phyloP scores from a whole-genome alignment of 352 stramenopile species.

The Thalassiosira mediterranea region DNA sequence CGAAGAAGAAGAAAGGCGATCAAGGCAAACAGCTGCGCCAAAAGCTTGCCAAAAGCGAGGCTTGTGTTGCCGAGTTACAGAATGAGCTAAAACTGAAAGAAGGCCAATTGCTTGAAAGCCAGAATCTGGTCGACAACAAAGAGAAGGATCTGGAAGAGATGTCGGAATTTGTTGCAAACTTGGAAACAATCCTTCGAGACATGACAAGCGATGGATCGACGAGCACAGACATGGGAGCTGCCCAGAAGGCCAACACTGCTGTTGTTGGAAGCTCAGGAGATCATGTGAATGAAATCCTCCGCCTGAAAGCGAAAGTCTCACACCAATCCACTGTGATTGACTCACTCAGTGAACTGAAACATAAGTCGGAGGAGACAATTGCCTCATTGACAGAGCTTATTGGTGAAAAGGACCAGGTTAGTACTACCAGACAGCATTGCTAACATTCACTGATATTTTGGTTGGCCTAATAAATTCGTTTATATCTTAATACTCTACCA shows the following conservation, averaged over 20 bases:
- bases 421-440: not conserved
- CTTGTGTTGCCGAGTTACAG: not conserved
- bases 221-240: not conserved
- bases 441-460: constrained; percentile 1
- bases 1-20: constrained; percentile 9
- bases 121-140: not conserved
- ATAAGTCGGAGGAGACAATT: no score
- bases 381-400: constrained; percentile 19
- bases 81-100: not conserved
- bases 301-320: not conserved
- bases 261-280: no score
- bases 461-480: constrained; percentile 12
- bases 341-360: constrained; percentile 4
- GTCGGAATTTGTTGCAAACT: not conserved
- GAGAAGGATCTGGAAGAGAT: not conserved
- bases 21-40: not conserved
- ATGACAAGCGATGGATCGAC: not conserved
- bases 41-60: constrained; percentile 8
- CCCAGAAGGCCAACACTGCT: not conserved
- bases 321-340: constrained; percentile 11
- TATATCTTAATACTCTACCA: constrained; percentile 8
- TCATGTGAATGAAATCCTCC: not conserved
- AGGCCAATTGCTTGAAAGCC: not conserved
- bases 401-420: constrained; percentile 28
- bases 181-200: not conserved